Conservation (phyloP, 371 early-diverging fungal species). For the Funneliformis caledonium region DNA sequence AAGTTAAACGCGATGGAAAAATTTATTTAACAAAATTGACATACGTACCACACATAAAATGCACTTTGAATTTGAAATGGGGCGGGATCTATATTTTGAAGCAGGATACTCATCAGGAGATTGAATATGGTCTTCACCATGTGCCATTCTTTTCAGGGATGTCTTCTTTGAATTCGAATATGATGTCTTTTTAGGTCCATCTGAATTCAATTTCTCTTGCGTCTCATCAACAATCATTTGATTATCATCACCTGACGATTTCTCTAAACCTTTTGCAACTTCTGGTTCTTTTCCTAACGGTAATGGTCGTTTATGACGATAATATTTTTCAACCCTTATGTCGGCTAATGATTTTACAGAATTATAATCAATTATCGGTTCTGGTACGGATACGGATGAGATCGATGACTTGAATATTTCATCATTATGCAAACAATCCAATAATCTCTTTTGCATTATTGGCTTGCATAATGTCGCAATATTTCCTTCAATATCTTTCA, state of each 20-base stretch:
- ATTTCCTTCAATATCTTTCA: not conserved
- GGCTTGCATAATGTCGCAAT: conserved; percentile 5
- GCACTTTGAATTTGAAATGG: not conserved
- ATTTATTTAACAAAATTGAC: not conserved
- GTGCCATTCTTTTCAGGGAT: conserved; percentile 8
- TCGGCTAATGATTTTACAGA: not conserved
- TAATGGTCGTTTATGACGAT: not conserved
- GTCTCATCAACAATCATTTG: not conserved
- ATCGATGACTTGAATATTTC: conserved; percentile 1
- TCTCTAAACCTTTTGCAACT: not conserved
- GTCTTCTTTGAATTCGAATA: not conserved
- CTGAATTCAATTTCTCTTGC: not conserved
- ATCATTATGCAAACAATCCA: conserved; percentile 26
- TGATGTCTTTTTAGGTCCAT: not conserved
- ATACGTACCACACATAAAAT: conserved; percentile 38
- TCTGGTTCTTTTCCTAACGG: not conserved
- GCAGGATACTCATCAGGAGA: not conserved
- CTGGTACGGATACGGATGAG: not conserved
- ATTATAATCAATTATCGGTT: not conserved
- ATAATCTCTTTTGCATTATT: conserved; percentile 22
- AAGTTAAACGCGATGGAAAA: not conserved
- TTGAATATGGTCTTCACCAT: not conserved
- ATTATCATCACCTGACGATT: not conserved
- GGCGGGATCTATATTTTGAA: not conserved
- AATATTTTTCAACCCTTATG: conserved; percentile 13